Evolutionary conservation across 2,329 filamentous ascomycete genomes (phyloP).

Genomic region (Blastomyces gilchristii): DNA sequence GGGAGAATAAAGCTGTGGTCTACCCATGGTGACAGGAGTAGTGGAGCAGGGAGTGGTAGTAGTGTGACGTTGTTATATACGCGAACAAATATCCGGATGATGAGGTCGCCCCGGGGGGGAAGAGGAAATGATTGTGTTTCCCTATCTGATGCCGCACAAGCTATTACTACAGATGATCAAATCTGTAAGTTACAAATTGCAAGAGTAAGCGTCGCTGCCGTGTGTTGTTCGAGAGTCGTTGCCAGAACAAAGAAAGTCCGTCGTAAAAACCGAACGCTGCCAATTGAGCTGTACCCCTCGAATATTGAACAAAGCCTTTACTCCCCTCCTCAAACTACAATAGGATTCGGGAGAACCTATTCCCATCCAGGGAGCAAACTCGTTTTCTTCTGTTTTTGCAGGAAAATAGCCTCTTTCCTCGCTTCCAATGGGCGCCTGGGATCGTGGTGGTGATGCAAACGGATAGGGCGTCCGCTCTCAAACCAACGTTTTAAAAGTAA

Average conservation of each 20-base stretch:
- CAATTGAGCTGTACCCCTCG: not conserved
- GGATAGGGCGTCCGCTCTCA: not conserved
- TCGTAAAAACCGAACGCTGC: not conserved
- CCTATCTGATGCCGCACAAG: not conserved
- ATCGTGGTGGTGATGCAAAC: not conserved
- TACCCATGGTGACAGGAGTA: slow-evolving; percentile 19
- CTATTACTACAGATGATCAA: not conserved
- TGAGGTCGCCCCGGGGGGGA: too few species aligned
- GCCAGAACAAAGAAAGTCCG: not conserved
- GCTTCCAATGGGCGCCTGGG: not conserved
- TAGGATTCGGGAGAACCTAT: not conserved
- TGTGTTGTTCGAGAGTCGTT: not conserved
- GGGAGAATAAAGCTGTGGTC: slow-evolving; percentile 21
- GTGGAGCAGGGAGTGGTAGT: too few species aligned
- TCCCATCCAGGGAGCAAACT: not conserved
- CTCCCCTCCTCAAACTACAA: not conserved
- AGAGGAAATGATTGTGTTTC: too few species aligned
- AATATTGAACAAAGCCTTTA: not conserved
- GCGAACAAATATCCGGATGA: too few species aligned
- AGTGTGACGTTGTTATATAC: too few species aligned
- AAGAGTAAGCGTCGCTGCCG: not conserved
- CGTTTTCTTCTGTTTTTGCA: not conserved
- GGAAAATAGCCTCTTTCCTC: not conserved
- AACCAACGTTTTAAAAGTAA: not conserved
- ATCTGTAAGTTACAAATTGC: not conserved